These are phyloP conservation scores for Mollisia scopiformis DNA, from an alignment of 2,329 filamentous ascomycete species.

Conservation along the genomic window DNA sequence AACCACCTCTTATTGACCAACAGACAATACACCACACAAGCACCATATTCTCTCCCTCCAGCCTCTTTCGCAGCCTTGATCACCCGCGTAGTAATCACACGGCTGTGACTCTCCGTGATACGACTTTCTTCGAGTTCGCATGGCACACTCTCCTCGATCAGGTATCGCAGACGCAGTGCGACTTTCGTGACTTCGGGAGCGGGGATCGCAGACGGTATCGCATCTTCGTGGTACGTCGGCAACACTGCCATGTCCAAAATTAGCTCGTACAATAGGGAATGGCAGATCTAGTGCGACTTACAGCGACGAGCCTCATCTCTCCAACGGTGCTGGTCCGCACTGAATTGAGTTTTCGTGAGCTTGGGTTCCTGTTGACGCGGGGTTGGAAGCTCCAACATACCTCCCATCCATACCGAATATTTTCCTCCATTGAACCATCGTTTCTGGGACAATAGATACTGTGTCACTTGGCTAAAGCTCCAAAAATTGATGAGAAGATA, in stretches of 20 bases:
- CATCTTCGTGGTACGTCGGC: constrained; percentile 61
- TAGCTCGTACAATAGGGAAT: neutral
- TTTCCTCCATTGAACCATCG: constrained; percentile 36
- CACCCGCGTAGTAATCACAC: constrained; percentile 80
- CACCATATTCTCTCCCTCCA: constrained; percentile 61
- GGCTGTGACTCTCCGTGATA: constrained; percentile 80
- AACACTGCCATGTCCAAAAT: constrained; percentile 55
- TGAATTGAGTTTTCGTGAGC: constrained; percentile 17
- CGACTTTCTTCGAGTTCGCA: constrained; percentile 81
- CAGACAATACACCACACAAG: constrained; percentile 65
- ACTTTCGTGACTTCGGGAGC: constrained; percentile 84
- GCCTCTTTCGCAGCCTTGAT: constrained; percentile 81
- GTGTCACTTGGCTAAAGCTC: neutral
- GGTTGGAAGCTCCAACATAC: constrained; percentile 22
- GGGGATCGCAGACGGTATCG: constrained; percentile 68
- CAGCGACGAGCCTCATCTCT: constrained; percentile 34
- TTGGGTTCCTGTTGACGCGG: neutral
- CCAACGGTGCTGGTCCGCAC: constrained; percentile 28
- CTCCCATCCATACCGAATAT: constrained; percentile 34
- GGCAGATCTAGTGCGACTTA: constrained; percentile 16
- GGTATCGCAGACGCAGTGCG: constrained; percentile 85
- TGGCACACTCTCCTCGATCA: constrained; percentile 86
- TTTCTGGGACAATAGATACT: neutral
- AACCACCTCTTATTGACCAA: constrained; percentile 65
- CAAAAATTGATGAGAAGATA: neutral